These are phyloP conservation scores for Fusarium mangiferae DNA, from an alignment of 2,329 filamentous ascomycete species.

Conservation along the genomic window DNA sequence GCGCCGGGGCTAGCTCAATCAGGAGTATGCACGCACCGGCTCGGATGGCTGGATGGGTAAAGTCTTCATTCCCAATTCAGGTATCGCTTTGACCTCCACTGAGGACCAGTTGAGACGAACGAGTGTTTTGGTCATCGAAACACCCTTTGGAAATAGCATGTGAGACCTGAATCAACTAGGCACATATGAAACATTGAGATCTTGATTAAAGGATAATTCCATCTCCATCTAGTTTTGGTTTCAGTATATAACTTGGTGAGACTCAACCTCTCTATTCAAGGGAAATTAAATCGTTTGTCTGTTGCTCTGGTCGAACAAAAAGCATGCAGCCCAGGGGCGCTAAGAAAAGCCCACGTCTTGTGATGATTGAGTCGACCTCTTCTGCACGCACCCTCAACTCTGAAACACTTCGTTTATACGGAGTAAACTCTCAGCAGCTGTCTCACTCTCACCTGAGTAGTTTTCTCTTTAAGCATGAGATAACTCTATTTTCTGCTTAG, in stretches of 20 bases:
- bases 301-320: slow-evolving; percentile 12
- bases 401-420: slow-evolving; percentile 8
- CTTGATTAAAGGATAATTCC: neutral
- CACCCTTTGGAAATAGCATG: neutral
- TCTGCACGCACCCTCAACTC: slow-evolving; percentile 6
- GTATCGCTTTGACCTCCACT: neutral
- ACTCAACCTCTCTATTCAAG: neutral
- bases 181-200: slow-evolving; percentile 5
- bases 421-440: neutral
- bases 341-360: slow-evolving; percentile 2
- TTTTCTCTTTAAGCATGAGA: neutral
- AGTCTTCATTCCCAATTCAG: slow-evolving; percentile 6
- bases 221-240: neutral
- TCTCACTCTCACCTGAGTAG: neutral
- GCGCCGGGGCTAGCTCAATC: slow-evolving; percentile 33
- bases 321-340: neutral
- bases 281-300: slow-evolving; percentile 9
- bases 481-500: neutral
- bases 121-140: slow-evolving; percentile 16
- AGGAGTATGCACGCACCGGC: slow-evolving; percentile 8
- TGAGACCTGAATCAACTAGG: slow-evolving; percentile 7
- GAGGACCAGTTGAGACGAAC: slow-evolving; percentile 9
- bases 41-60: slow-evolving; percentile 12
- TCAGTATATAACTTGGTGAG: neutral
- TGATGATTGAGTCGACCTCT: neutral